phyloP scores from a whole-genome alignment of 2,329 filamentous ascomycete genomes.

The Fusarium acutatum region DNA sequence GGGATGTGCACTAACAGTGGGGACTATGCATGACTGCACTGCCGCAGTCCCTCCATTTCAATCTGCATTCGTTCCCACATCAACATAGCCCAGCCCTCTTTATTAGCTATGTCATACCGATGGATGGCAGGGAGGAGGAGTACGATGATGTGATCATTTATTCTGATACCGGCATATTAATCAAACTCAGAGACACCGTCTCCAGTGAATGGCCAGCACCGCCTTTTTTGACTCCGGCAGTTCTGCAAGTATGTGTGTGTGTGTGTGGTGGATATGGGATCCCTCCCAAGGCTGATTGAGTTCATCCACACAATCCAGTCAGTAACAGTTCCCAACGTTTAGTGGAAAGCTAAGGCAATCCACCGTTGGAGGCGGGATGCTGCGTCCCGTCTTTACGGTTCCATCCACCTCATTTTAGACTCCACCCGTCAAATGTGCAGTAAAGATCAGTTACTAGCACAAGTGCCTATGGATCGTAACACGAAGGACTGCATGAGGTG shows the following conservation, averaged over 20 bases:
- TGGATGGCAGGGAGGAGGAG: not conserved
- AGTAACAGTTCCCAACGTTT: not conserved
- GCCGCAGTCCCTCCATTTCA: conserved; percentile 5
- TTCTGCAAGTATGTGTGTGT: conserved; percentile 2
- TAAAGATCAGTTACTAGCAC: not conserved
- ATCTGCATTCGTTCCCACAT: conserved; percentile 4
- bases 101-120: conserved; percentile 13
- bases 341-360: conserved; percentile 7
- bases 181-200: not conserved
- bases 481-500: not conserved
- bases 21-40: conserved; percentile 20
- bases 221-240: conserved; percentile 14
- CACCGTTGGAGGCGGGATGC: conserved; percentile 19
- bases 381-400: conserved; percentile 26
- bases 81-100: conserved; percentile 8
- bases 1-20: conserved; percentile 9
- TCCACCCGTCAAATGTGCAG: conserved; percentile 14
- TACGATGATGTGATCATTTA: not conserved
- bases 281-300: conserved; percentile 33
- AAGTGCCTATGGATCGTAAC: not conserved
- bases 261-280: conserved; percentile 6
- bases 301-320: conserved; percentile 11
- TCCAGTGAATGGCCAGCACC: not conserved
- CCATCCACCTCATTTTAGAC: not conserved
- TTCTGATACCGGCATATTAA: not conserved